Conservation (phyloP, 1,139 yeast species). For the Kodamaea sp. region DNA sequence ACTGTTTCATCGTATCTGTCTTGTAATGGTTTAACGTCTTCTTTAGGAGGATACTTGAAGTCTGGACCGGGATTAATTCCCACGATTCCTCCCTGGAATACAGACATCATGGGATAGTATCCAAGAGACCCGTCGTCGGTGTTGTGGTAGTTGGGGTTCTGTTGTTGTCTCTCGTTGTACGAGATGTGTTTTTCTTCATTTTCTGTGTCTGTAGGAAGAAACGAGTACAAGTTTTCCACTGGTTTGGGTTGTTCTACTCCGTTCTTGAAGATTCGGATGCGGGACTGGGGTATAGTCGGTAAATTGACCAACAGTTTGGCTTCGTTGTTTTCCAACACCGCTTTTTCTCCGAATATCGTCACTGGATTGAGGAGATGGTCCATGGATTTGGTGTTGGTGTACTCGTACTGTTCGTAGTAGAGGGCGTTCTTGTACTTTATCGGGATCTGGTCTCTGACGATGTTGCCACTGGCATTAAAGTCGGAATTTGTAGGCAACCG, state of each 20-base stretch:
- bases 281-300: constrained; percentile 56
- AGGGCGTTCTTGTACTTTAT: constrained; percentile 76
- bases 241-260: constrained; percentile 69
- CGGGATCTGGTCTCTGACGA: constrained; percentile 83
- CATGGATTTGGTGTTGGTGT: constrained; percentile 73
- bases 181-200: constrained; percentile 26
- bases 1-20: constrained; percentile 68
- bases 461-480: constrained; percentile 30
- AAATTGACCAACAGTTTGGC: constrained; percentile 21
- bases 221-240: constrained; percentile 69
- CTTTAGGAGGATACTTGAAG: constrained; percentile 49
- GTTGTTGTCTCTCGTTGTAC: constrained; percentile 46
- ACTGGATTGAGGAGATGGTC: constrained; percentile 75
- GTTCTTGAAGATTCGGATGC: constrained; percentile 70
- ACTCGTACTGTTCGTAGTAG: constrained; percentile 86
- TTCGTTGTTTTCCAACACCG: constrained; percentile 36
- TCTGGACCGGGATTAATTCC: constrained; percentile 68
- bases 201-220: constrained; percentile 56
- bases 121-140: constrained; percentile 85
- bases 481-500: constrained; percentile 20
- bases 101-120: constrained; percentile 87
- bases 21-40: constrained; percentile 48
- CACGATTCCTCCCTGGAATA: constrained; percentile 78
- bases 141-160: constrained; percentile 47
- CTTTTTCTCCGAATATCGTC: constrained; percentile 67